Percentiles rank a stretch among this genome's conserved stretches.
Evolutionary conservation across 345 rosid species (phyloP).

Genomic region (Eucalyptus sp.): DNA sequence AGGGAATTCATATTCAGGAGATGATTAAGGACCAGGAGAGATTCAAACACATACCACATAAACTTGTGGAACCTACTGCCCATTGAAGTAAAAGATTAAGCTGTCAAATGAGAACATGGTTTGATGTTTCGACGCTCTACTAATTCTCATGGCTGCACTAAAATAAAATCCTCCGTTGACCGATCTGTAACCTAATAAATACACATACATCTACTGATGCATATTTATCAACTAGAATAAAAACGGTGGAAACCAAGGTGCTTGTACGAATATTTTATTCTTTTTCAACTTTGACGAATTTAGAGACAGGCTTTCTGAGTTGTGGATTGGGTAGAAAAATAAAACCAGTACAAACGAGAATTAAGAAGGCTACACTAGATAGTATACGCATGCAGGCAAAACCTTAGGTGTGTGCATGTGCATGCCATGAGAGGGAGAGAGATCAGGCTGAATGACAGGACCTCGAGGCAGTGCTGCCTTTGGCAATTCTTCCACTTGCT

Average conservation of each 20-base stretch:
- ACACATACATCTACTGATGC: not conserved
- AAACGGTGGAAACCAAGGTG: not conserved
- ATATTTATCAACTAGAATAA: not conserved
- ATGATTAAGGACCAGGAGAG: not conserved
- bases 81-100: not conserved
- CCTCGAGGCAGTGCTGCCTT: conserved; percentile 60
- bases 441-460: conserved; percentile 6
- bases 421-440: not conserved
- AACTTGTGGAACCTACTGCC: not conserved
- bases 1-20: not conserved
- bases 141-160: not conserved
- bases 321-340: not conserved
- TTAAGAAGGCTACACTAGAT: not conserved
- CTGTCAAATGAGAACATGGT: not conserved
- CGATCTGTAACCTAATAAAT: not conserved
- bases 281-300: not conserved
- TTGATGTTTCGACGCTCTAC: not conserved
- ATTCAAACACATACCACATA: not conserved
- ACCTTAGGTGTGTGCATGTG: not conserved
- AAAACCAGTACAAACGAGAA: not conserved
- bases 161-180: not conserved
- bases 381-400: not conserved
- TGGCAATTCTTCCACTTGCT: conserved; percentile 69
- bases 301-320: not conserved
- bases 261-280: not conserved